Base-by-base conservation (phyloP, 2,329 filamentous ascomycete genomes). In the Didymella segeticola region DNA sequence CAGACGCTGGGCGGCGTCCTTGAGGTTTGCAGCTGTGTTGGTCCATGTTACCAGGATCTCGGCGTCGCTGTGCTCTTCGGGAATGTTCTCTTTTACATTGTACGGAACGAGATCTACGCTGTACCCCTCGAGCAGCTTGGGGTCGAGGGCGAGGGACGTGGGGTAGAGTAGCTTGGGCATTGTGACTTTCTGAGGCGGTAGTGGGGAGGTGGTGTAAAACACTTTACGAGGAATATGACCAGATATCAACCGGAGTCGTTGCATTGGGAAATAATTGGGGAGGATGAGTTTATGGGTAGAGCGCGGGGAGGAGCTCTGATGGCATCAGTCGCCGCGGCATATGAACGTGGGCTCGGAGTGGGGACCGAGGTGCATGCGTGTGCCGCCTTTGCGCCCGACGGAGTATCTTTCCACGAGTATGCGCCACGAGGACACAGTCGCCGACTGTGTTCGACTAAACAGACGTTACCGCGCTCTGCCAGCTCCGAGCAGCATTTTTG, bases 121-220 rank as follows among this genome's bases (percentile, higher is more conserved):
- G 77, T 86, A 87, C 64, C 84, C 85, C 61, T 86, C 74, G 54
- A 88, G 78, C 66, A 75, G 77, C 56, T 78, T 58, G 54, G 80
- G 64, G 75, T 87, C 80, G 70, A 88, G 80, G 47, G 76, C 77
- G 57, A 88, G 79, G 3, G 85, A 87, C 49, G 83, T 87, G 43
- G 86, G 86, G 76, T 88, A 87, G 60, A 88, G 83, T 61, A 88
- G 82, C 77, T 88, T 88, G 20, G 47, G 45, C 51, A 54, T 54
- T 8, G 7, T 46, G 51, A 29, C 5, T 11, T 12, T 26, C 11
- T 11, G 27, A 7, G 30, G n/a, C 10, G 46, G 37, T 15, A 23
- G 30, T 9, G 48, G 48, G 3, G 51, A 43, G 27, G 51, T 54
- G 6, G 51, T 54, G 34, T 41, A 45, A 29, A 49, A 49, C 9